Conservation (phyloP, 2,329 filamentous ascomycete genomes). For the Sporothrix phasma region DNA sequence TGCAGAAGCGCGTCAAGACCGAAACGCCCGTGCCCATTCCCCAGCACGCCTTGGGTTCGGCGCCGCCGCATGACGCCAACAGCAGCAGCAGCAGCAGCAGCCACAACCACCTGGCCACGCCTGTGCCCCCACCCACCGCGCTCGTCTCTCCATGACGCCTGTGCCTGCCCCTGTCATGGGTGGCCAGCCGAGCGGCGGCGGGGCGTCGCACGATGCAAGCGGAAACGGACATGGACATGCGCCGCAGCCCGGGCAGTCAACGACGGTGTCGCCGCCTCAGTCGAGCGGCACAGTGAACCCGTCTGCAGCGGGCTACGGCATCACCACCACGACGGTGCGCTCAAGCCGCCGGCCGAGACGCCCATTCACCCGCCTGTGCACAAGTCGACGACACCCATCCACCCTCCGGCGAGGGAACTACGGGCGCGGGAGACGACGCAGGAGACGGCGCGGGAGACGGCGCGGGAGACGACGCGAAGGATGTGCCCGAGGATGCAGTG, state of each 20-base stretch:
- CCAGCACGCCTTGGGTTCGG: constrained; percentile 21
- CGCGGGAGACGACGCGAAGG: constrained; percentile 19
- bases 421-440: constrained; percentile 24
- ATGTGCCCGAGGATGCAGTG: not conserved
- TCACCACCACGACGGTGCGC: constrained; percentile 17
- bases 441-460: constrained; percentile 22
- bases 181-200: constrained; percentile 15
- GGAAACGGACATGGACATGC: too few relatives aligned
- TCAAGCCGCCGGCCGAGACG: constrained; percentile 26
- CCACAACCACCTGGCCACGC: constrained; percentile 16
- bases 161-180: constrained; percentile 26
- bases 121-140: constrained; percentile 15
- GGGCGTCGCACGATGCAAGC: constrained; percentile 21
- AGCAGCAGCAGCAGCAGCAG: too few relatives aligned
- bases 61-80: constrained; percentile 17
- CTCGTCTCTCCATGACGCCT: constrained; percentile 24
- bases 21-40: constrained; percentile 32
- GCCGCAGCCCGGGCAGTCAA: not conserved
- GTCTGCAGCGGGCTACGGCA: not conserved
- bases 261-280: constrained; percentile 9
- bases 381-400: constrained; percentile 28
- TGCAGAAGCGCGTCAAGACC: constrained; percentile 29
- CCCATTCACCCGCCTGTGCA: constrained; percentile 24
- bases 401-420: constrained; percentile 27
- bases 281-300: not conserved